A percentile compares a stretch with the other conserved stretches of the same genome.
Conservation (phyloP, 768 basidiomycete genomes). For the Leccinum ochraceum region DNA sequence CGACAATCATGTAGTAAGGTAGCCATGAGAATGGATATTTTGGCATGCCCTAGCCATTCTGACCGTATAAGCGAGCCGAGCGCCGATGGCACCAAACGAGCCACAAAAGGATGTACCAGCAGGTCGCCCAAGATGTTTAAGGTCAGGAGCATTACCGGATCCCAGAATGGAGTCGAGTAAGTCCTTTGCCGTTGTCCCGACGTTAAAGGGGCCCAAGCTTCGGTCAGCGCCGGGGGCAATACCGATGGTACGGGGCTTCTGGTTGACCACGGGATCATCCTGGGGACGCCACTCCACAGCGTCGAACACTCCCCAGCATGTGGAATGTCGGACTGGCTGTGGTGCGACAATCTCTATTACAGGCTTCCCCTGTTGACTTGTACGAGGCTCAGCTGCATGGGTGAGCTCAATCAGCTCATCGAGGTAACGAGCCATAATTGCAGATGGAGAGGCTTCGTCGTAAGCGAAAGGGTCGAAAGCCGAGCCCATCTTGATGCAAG, state of each 20-base stretch:
- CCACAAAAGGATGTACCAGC: conserved; percentile 27
- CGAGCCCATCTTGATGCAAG: conserved; percentile 28
- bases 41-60: conserved; percentile 19
- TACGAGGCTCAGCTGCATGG: neutral
- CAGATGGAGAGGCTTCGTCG: conserved; percentile 14
- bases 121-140: conserved; percentile 10
- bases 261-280: conserved; percentile 33
- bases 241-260: conserved; percentile 27
- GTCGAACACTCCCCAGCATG: conserved; percentile 14
- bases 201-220: neutral
- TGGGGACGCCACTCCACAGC: conserved; percentile 31
- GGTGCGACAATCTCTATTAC: conserved; percentile 15
- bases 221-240: conserved; percentile 31
- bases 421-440: conserved; percentile 20
- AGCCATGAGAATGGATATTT: conserved; percentile 20
- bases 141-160: conserved; percentile 7
- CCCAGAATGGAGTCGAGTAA: conserved; percentile 31
- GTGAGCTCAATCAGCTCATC: conserved; percentile 22
- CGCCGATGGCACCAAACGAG: conserved; percentile 26
- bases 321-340: conserved; percentile 12
- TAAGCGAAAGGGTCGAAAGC: conserved; percentile 28
- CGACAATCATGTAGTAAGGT: neutral
- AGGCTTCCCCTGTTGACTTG: neutral
- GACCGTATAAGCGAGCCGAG: conserved; percentile 24
- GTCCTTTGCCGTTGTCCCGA: conserved; percentile 26